Base-by-base conservation (phyloP, 192 early-diverging fungal genomes). In the Geranomyces variabilis region DNA sequence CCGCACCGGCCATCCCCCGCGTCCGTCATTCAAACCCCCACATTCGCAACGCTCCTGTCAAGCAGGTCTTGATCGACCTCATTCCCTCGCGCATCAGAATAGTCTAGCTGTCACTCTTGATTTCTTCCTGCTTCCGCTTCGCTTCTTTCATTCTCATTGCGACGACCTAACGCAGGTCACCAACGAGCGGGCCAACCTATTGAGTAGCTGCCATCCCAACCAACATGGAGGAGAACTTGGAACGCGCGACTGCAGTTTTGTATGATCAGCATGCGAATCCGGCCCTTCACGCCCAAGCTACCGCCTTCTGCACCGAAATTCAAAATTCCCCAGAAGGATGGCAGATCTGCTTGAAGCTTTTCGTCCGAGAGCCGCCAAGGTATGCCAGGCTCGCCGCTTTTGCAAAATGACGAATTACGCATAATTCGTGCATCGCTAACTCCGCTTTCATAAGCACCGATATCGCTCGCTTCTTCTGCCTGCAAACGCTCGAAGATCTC, bases 391-490 rank as follows among this genome's bases (percentile, higher is more conserved):
- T 15, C 45, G 17, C n/a, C 60, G 49, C 66, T 51, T 65, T 55
- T 34, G 71, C 73, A 31, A 70, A 68, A 70, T 68, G 67, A n/a
- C n/a, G n/a, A n/a, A n/a, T n/a, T n/a, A n/a, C n/a, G n/a, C n/a
- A n/a, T n/a, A n/a, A n/a, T 76, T 67, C 70, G 4, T 63, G 57
- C 78, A n/a, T 29, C 14, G 24, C 63, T 46, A 36, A 28, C 26
- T 55, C 15, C 6, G 14, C 6, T 5, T 17, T 17, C 41, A 19
- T 63, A 71, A 92, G 92, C 48, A 71, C 84, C 10, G 83, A 91
- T n/a, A 86, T 92, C 69, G 86, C 89, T n/a, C 89, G 94, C 3
- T 84, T 94, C 69, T 93, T 93, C 82, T 88, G 89, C 57, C 83
- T 96, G 24, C 92, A 96, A 74, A 87, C 90, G 0, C 63, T 97